These are phyloP conservation scores for Erodium trifolium DNA, from an alignment of 441 rosid species.

Conservation along the genomic window DNA sequence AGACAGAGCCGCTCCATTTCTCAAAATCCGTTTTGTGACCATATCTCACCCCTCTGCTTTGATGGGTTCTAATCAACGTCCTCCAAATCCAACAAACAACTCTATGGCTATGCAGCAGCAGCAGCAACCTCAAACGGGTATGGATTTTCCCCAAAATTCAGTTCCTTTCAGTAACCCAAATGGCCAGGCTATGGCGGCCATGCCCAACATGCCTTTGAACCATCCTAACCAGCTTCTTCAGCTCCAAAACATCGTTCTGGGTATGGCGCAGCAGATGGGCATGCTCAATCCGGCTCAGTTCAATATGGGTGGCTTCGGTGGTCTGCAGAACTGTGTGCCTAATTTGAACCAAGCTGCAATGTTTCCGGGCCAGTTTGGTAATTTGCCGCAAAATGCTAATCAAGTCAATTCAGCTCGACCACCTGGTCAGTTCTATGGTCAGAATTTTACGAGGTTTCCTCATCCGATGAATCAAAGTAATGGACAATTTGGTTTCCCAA, in stretches of 20 bases:
- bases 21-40: no score
- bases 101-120: conserved; percentile 25
- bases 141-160: conserved; percentile 37
- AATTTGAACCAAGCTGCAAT: conserved; percentile 16
- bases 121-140: conserved; percentile 31
- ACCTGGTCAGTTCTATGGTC: conserved; percentile 26
- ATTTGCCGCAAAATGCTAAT: conserved; percentile 10
- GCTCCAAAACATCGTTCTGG: conserved; percentile 25
- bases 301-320: conserved; percentile 10
- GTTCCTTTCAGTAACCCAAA: conserved; percentile 23
- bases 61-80: conserved; percentile 20
- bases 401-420: conserved; percentile 27
- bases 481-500: conserved; percentile 27
- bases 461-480: conserved; percentile 34
- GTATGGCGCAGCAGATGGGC: conserved; percentile 23
- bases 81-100: conserved; percentile 18
- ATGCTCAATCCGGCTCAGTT: conserved; percentile 8
- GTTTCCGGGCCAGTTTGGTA: conserved; percentile 20
- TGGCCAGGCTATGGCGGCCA: conserved; percentile 15
- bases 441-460: conserved; percentile 35
- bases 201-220: conserved; percentile 24
- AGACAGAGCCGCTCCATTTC: no score
- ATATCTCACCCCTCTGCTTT: no score
- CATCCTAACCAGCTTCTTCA: conserved; percentile 23
- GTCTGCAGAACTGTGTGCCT: conserved; percentile 19